Evolutionary conservation across 2,329 filamentous ascomycete genomes (phyloP), one percentile per base, ranked within the genome.

Genomic region (Nothophoma quercina): DNA sequence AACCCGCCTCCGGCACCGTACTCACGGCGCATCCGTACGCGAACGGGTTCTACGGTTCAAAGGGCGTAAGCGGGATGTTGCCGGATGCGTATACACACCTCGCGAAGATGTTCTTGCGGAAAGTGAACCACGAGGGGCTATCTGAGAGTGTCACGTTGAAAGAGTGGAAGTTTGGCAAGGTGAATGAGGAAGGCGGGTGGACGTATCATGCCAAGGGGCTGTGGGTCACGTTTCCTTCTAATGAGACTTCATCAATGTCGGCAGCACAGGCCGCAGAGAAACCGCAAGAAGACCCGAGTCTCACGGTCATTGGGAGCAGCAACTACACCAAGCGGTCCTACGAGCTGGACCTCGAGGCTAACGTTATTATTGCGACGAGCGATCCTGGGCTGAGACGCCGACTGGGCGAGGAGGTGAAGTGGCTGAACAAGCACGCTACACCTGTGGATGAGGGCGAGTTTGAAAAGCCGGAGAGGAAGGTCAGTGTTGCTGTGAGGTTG

Each of bases 311-410:
- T 1, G 95, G 95, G 1, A 96, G 90, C 70, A 95, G 89, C 8
- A 99, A 99, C 71, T 99, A 98, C 75, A 99, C 95, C 0, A 93
- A 95, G 73, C 83, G 95, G 38, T 96, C 91, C 69, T 98, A 99
- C 75, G 88, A 88, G 32, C 84, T 97, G 33, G 95, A 99, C 74
- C 81, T 99, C 2, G 95, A 99, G 72, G 90, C 89, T 0, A 95
- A 96, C 26, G 90, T 90, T 1, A 75, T 97, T 51, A 88, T 99
- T 22, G 85, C 97, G 4, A 99, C 95, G 1, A 80, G 81, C 18
- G 88, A 98, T 66, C 79, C 87, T 19, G 83, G 79, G 0, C 74
- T 99, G 62, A 90, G 91, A 74, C 78, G 78, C 51, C 83, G 87
- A 44, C 77, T 98, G n/a, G 88, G 83, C 7, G 85, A 89, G 42